Evolutionary conservation across 192 early-diverging fungal genomes (phyloP), one percentile per base, ranked within the genome.

Genomic region (Polychytrium aggregatum): DNA sequence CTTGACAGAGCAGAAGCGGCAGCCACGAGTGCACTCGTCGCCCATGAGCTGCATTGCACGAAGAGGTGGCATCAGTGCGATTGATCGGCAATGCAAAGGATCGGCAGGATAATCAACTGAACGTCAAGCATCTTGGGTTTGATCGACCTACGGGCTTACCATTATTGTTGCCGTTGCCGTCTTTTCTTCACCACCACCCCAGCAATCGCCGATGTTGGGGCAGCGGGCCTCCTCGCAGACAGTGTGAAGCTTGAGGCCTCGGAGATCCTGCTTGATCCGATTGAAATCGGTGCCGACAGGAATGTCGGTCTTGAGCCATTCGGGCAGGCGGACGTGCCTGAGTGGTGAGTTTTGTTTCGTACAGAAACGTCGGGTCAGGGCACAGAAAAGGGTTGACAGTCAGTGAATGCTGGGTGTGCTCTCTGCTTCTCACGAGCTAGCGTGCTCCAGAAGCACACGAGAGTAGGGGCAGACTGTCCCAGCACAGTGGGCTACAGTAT

Each of bases 131-230:
- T n/a, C n/a, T n/a, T n/a, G n/a, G n/a, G n/a, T n/a, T n/a, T n/a
- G n/a, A n/a, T n/a, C n/a, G n/a, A n/a, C n/a, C n/a, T n/a, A n/a
- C 7, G 21, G 11, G 39, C 28, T 14, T 49, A 60, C 47, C 88
- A 93, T 98, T 48, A 98, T 94, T 7, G 94, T 98, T 0, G 94
- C 94, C 2, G 94, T 98, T 2, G 94, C 91, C 18, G 90, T 95
- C 35, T 85, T 76, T 60, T 87, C 82, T 62, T 93, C 87, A 48
- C 90, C 90, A 27, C 91, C 92, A 50, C 92, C 92, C 94, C 94
- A 98, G 71, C 94, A 98, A 61, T 98, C 94, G 34, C 92, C 86
- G 64, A 98, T 92, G 66, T 98, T 98, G 24, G 94, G 94, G 64
- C 94, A 98, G 52, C 84, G 71, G 35, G 94, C 94, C 50, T 95